Percentiles rank a stretch among this genome's conserved stretches.
Evolutionary conservation across 768 basidiomycete genomes (phyloP).

Genomic region (Suillus americanus): DNA sequence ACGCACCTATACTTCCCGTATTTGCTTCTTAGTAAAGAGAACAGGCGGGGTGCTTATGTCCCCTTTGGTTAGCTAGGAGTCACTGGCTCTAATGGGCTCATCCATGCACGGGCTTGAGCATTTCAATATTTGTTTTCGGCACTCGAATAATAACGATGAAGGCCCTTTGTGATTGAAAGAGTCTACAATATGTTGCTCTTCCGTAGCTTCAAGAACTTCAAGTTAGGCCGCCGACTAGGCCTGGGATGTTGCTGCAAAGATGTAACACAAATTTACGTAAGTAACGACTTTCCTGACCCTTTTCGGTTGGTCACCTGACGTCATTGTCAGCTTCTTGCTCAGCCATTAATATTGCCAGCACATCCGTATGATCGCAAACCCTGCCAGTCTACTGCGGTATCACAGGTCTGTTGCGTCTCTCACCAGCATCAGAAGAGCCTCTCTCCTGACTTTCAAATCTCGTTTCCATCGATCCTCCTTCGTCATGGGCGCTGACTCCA

Average conservation of each 20-base stretch:
- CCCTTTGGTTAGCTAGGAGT: too few relatives aligned
- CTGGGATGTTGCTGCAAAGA: too few relatives aligned
- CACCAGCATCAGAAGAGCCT: not conserved
- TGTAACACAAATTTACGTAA: not conserved
- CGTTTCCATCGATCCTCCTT: constrained; percentile 1
- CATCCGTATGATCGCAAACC: not conserved
- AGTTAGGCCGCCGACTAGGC: too few relatives aligned
- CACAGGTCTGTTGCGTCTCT: not conserved
- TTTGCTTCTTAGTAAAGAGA: too few relatives aligned
- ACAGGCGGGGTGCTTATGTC: too few relatives aligned
- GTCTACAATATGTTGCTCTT: not conserved
- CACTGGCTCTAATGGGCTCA: too few relatives aligned
- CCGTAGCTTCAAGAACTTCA: not conserved
- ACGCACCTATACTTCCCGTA: too few relatives aligned
- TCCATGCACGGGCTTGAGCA: not conserved
- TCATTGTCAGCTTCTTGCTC: not conserved
- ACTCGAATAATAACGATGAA: not conserved
- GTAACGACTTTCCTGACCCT: not conserved
- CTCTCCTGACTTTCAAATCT: too few relatives aligned
- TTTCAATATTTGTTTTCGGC: not conserved
- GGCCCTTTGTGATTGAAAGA: not conserved
- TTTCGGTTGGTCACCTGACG: not conserved
- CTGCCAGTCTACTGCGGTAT: not conserved
- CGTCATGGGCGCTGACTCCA: constrained; percentile 22
- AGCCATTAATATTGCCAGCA: not conserved